Evolutionary conservation across 2,329 filamentous ascomycete genomes (phyloP).

Genomic region (Nigrospora osmanthi): DNA sequence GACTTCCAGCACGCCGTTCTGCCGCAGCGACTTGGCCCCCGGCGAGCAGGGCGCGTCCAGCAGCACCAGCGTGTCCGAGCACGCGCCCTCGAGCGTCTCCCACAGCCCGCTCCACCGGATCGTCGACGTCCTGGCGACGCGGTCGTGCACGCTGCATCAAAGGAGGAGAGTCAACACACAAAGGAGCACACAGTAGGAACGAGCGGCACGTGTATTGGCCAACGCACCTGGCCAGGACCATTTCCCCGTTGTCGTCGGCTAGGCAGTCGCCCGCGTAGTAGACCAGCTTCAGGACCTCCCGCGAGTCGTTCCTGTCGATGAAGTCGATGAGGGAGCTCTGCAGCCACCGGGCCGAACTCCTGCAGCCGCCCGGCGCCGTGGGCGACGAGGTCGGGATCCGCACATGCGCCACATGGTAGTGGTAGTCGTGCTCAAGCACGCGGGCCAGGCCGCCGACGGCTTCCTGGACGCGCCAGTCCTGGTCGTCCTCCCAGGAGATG

Average conservation of each 20-base stretch:
- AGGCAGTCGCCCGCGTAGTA: slow-evolving; percentile 50
- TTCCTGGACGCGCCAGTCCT: slow-evolving; percentile 29
- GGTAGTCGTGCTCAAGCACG: slow-evolving; percentile 44
- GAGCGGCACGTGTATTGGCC: neutral
- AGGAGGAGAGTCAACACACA: neutral
- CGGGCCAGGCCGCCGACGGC: slow-evolving; percentile 39
- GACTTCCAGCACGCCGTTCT: slow-evolving; percentile 46
- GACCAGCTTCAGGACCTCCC: slow-evolving; percentile 50
- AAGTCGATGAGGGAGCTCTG: slow-evolving; percentile 43
- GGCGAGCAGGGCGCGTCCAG: slow-evolving; percentile 54
- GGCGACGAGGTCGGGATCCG: slow-evolving; percentile 38
- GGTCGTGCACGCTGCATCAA: slow-evolving; percentile 34
- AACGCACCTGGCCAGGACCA: slow-evolving; percentile 48
- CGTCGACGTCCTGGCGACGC: slow-evolving; percentile 30
- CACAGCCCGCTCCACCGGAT: slow-evolving; percentile 51
- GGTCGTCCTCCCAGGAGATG: slow-evolving; percentile 49
- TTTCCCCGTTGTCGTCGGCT: slow-evolving; percentile 46
- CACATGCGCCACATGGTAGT: slow-evolving; percentile 39
- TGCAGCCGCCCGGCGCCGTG: slow-evolving; percentile 26
- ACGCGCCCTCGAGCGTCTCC: slow-evolving; percentile 46
- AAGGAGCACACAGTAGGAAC: neutral
- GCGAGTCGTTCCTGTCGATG: slow-evolving; percentile 42
- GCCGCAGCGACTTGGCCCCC: slow-evolving; percentile 41
- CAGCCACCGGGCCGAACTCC: slow-evolving; percentile 46
- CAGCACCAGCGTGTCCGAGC: slow-evolving; percentile 46